Percentiles rank a stretch among this genome's conserved stretches.
Conservation (phyloP, 2,329 filamentous ascomycete species). For the Cytospora piceae region DNA sequence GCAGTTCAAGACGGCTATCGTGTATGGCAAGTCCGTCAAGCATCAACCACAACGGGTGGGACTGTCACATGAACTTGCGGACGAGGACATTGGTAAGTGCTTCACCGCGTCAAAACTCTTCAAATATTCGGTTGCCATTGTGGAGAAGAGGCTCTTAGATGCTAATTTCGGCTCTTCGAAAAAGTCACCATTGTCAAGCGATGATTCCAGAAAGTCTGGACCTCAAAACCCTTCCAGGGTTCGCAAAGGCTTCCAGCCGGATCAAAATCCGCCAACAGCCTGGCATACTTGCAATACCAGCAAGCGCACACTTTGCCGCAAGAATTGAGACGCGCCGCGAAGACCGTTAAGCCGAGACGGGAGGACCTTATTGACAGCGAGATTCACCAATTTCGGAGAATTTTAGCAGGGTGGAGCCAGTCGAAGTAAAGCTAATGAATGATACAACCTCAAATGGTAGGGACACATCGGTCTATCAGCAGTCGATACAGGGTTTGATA, state of each 20-base stretch:
- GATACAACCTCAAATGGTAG: neutral
- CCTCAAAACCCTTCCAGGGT: slow-evolving; percentile 15
- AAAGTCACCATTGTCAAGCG: slow-evolving; percentile 71
- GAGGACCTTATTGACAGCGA: slow-evolving; percentile 16
- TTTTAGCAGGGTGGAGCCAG: slow-evolving; percentile 18
- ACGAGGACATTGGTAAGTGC: slow-evolving; percentile 91
- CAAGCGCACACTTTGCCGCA: neutral
- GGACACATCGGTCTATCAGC: slow-evolving; percentile 12
- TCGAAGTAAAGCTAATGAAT: slow-evolving; percentile 19
- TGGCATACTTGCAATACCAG: slow-evolving; percentile 10
- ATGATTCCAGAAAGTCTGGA: slow-evolving; percentile 45
- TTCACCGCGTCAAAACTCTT: slow-evolving; percentile 15
- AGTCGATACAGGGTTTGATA: slow-evolving; percentile 12
- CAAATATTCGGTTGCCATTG: slow-evolving; percentile 13
- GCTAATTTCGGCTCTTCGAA: slow-evolving; percentile 35
- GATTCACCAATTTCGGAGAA: slow-evolving; percentile 23
- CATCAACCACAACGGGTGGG: slow-evolving; percentile 97
- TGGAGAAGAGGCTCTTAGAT: slow-evolving; percentile 5
- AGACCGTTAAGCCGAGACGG: slow-evolving; percentile 29
- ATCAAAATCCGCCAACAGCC: slow-evolving; percentile 32
- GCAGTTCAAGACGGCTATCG: slow-evolving; percentile 92
- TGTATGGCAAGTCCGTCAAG: slow-evolving; percentile 97
- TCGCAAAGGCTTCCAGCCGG: slow-evolving; percentile 32
- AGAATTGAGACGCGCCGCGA: neutral
- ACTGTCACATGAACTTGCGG: slow-evolving; percentile 84